Percentiles rank a stretch among this genome's conserved stretches.
Conservation (phyloP, 2,329 filamentous ascomycete genomes). For the Sclerotinia spermophila region DNA sequence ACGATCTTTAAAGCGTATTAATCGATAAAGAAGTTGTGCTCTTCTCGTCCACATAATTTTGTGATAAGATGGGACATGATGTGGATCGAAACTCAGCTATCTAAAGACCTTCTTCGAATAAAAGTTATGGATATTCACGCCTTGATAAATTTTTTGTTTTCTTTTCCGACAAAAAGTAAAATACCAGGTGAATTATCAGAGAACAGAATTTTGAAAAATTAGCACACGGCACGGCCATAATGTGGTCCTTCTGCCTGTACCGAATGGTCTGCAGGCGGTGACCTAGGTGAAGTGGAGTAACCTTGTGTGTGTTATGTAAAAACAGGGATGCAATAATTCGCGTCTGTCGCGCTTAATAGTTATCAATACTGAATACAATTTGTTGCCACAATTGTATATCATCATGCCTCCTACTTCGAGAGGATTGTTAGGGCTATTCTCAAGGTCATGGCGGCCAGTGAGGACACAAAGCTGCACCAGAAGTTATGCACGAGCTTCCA, state of each 20-base stretch:
- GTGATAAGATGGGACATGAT: background rate
- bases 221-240: background rate
- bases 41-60: constrained; percentile 25
- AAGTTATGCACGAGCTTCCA: constrained; percentile 24
- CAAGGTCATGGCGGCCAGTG: background rate
- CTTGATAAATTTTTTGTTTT: constrained; percentile 8
- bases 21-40: constrained; percentile 16
- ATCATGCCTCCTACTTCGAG: constrained; percentile 36
- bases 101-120: background rate
- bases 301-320: background rate
- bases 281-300: no score
- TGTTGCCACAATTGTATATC: background rate
- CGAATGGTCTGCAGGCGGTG: no score
- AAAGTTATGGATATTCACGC: background rate
- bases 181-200: background rate
- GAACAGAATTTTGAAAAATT: background rate
- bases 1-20: constrained; percentile 24
- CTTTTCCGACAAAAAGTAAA: background rate
- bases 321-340: background rate
- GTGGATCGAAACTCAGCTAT: background rate
- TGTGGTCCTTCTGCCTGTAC: no score
- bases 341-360: constrained; percentile 10
- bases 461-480: background rate
- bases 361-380: background rate
- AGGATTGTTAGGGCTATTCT: constrained; percentile 23